These are phyloP conservation scores for Gelatoporia subvermispora DNA, from an alignment of 768 basidiomycete genomes.

Conservation along the genomic window DNA sequence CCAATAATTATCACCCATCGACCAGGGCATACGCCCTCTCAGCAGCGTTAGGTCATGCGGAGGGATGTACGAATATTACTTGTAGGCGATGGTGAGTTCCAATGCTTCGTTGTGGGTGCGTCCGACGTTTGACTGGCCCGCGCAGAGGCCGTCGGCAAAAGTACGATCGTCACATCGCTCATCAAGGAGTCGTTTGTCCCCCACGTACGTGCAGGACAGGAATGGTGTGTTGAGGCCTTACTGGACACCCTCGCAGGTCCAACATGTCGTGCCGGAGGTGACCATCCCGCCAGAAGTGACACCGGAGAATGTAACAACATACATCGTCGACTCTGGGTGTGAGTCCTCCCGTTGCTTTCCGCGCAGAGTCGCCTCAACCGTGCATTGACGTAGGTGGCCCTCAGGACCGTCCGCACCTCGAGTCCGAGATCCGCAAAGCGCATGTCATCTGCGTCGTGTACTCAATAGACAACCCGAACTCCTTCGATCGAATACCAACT, in stretches of 20 bases:
- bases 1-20: too few species aligned
- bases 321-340: slow-evolving; percentile 98
- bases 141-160: slow-evolving; percentile 95
- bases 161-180: slow-evolving; percentile 92
- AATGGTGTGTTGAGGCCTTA: slow-evolving; percentile 3
- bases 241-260: slow-evolving; percentile 53
- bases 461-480: slow-evolving; percentile 92
- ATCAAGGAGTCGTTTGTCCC: slow-evolving; percentile 94
- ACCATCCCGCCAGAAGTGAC: slow-evolving; percentile 97
- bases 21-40: not conserved
- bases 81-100: slow-evolving; percentile 81
- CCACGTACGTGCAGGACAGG: slow-evolving; percentile 49
- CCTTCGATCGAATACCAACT: slow-evolving; percentile 96
- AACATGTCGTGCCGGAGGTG: slow-evolving; percentile 93
- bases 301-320: slow-evolving; percentile 95
- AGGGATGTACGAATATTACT: slow-evolving; percentile 92
- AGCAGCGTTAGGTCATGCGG: slow-evolving; percentile 48
- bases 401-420: slow-evolving; percentile 82
- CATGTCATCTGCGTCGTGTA: slow-evolving; percentile 99
- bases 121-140: not conserved
- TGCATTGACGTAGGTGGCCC: slow-evolving; percentile 56
- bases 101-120: slow-evolving; percentile 3
- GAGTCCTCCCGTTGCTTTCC: slow-evolving; percentile 23
- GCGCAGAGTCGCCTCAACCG: not conserved
- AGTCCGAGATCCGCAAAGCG: slow-evolving; percentile 93